These are phyloP conservation scores for Ziziphus jujuba DNA, from an alignment of 306 rosid species.

Conservation along the genomic window DNA sequence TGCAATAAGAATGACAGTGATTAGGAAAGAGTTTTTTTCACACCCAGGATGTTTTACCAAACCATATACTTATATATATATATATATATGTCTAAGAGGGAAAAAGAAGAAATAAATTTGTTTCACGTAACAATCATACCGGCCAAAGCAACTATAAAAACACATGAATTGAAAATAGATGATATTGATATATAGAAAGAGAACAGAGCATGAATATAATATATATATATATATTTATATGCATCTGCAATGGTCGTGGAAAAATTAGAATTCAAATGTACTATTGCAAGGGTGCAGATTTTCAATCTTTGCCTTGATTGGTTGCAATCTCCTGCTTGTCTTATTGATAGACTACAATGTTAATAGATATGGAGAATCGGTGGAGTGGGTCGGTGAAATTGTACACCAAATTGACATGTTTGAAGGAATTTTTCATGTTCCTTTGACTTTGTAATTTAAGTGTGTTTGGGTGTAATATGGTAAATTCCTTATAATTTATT, in stretches of 20 bases:
- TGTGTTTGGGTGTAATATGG: too few species aligned
- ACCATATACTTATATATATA: background rate
- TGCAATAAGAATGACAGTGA: background rate
- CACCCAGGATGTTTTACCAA: too few species aligned
- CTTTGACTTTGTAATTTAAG: too few species aligned
- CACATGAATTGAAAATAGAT: constrained; percentile 7
- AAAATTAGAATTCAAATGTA: constrained; percentile 14
- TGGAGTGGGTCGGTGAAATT: constrained; percentile 8
- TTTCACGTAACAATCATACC: constrained; percentile 14
- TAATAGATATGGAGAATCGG: background rate
- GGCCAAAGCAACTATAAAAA: background rate
- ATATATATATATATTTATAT: too few species aligned
- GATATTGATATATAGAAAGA: background rate
- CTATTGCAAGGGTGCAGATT: constrained; percentile 11
- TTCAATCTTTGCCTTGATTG: constrained; percentile 8
- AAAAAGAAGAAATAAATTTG: background rate
- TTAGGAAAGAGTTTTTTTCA: background rate
- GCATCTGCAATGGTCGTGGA: background rate
- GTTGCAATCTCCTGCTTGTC: background rate
- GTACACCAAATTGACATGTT: background rate
- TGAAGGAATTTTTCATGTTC: background rate
- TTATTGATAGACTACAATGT: background rate
- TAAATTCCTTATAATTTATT: too few species aligned
- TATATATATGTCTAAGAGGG: background rate
- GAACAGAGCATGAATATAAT: too few species aligned